These are phyloP conservation scores for Podospora pseudoanserina DNA, from an alignment of 495 filamentous ascomycete genomes.

Conservation along the genomic window DNA sequence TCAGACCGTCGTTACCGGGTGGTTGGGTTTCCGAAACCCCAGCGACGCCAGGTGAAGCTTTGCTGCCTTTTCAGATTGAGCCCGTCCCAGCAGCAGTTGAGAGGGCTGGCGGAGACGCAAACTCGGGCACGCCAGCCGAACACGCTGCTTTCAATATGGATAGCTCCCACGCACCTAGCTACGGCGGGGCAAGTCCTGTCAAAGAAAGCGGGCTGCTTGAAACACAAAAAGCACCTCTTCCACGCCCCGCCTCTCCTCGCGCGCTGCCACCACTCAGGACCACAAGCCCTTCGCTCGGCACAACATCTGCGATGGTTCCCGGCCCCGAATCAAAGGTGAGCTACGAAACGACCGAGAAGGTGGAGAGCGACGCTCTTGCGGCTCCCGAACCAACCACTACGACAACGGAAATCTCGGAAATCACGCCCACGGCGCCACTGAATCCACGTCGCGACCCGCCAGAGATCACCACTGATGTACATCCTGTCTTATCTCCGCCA, in stretches of 20 bases:
- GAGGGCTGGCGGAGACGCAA: background rate
- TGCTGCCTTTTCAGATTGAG: conserved; percentile 20
- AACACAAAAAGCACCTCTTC: background rate
- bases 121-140: background rate
- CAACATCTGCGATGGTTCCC: conserved; percentile 4
- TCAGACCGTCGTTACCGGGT: conserved; percentile 59
- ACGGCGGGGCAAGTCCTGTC: background rate
- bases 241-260: conserved; percentile 1
- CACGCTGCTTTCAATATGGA: background rate
- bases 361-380: background rate
- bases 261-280: conserved; percentile 14
- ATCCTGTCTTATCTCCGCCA: conserved; percentile 29
- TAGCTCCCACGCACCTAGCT: background rate
- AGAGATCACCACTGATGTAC: conserved; percentile 8
- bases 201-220: background rate
- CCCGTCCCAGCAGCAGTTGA: conserved; percentile 9
- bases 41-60: conserved; percentile 28
- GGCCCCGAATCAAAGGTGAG: background rate
- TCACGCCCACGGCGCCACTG: conserved; percentile 48
- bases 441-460: conserved; percentile 39
- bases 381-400: conserved; percentile 22
- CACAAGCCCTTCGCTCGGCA: conserved; percentile 15
- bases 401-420: conserved; percentile 21
- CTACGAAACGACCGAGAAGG: background rate
- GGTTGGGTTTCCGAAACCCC: conserved; percentile 61